Conservation (phyloP, 2,329 filamentous ascomycete genomes). For the Calycina herbarum region DNA sequence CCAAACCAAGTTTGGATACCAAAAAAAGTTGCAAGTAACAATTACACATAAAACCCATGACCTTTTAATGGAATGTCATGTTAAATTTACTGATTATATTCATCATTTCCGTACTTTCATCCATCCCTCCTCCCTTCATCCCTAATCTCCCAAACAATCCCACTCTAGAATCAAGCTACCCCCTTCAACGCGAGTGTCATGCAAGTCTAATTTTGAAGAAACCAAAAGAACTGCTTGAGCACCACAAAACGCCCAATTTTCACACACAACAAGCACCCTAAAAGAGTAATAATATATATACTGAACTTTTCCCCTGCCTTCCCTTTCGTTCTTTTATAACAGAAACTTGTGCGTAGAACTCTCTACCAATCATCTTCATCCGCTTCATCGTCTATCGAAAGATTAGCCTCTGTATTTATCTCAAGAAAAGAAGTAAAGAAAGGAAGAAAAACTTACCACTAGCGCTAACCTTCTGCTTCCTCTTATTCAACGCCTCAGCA, state of each 20-base stretch:
- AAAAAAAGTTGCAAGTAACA: too few species aligned
- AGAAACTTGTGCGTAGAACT: not conserved
- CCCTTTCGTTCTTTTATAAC: not conserved
- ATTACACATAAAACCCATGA: not conserved
- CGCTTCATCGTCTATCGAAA: conserved; percentile 66
- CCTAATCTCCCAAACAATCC: not conserved
- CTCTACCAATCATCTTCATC: conserved; percentile 73
- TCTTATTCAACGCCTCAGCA: conserved; percentile 72
- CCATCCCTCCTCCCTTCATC: not conserved
- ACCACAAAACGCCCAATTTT: not conserved
- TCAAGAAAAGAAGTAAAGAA: too few species aligned
- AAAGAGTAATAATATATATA: not conserved
- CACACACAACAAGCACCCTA: not conserved
- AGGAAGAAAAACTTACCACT: conserved; percentile 69
- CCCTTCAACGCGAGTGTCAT: not conserved
- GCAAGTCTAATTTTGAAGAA: not conserved
- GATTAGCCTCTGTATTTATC: conserved; percentile 23
- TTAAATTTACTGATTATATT: conserved; percentile 20
- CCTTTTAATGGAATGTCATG: not conserved
- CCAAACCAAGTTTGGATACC: too few species aligned
- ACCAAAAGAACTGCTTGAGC: not conserved
- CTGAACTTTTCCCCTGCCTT: conserved; percentile 1
- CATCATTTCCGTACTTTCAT: conserved; percentile 9
- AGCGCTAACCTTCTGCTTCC: conserved; percentile 91
- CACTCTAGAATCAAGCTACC: not conserved